Conservation (phyloP, 805 yeast species). For the Helenozyma baotianmanensis region DNA sequence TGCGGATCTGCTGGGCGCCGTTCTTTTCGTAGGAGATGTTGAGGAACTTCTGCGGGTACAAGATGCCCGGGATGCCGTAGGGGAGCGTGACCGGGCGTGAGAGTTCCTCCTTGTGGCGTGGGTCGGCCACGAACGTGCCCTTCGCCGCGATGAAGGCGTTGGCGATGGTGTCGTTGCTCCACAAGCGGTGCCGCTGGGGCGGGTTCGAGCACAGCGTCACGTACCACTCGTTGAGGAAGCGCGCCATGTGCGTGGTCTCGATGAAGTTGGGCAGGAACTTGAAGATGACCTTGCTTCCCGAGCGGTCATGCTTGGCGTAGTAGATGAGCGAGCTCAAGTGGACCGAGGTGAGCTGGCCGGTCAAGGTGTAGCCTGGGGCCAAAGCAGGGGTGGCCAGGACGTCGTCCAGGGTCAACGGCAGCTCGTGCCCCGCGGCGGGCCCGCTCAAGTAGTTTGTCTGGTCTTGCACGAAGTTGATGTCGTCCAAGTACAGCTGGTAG, state of each 20-base stretch:
- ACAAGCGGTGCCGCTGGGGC: constrained; percentile 13
- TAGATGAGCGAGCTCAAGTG: constrained; percentile 13
- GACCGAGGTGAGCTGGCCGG: constrained; percentile 14
- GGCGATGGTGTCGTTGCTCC: constrained; percentile 12
- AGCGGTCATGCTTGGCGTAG: constrained; percentile 14
- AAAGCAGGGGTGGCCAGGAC: constrained; percentile 12
- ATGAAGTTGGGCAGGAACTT: constrained; percentile 23
- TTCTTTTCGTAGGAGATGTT: constrained; percentile 7
- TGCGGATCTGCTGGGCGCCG: constrained; percentile 9
- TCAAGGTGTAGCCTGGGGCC: constrained; percentile 21
- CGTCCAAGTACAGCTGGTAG: constrained; percentile 22
- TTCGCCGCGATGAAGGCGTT: background rate
- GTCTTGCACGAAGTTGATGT: constrained; percentile 21
- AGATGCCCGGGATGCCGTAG: constrained; percentile 20
- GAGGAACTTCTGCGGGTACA: constrained; percentile 23
- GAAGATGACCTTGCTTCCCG: constrained; percentile 15
- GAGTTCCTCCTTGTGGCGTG: background rate
- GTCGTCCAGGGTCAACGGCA: constrained; percentile 10
- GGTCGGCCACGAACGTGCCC: background rate
- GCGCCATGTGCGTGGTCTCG: constrained; percentile 18
- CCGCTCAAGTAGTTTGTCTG: constrained; percentile 17
- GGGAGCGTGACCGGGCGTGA: constrained; percentile 24
- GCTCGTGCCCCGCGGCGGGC: constrained; percentile 6
- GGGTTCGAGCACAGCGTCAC: constrained; percentile 22
- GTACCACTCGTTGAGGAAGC: constrained; percentile 34